Evolutionary conservation across 495 filamentous ascomycete species (phyloP).

Genomic region (Talaromyces thailandensis): DNA sequence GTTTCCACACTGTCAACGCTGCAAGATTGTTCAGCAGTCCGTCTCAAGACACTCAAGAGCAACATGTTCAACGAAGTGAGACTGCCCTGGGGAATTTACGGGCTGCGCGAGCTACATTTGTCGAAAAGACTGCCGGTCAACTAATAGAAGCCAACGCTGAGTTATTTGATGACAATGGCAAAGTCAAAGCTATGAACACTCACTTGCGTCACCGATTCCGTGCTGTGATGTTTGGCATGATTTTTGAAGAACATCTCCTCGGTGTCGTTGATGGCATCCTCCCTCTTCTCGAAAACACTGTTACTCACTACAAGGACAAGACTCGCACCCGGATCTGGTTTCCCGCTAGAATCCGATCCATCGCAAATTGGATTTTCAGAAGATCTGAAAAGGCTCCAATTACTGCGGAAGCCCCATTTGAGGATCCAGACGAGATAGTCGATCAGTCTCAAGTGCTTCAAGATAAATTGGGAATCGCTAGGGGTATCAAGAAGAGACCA

Average conservation of each 20-base stretch:
- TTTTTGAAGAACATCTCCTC: conserved; percentile 23
- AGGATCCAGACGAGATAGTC: conserved; percentile 11
- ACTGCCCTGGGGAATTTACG: conserved; percentile 12
- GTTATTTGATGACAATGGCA: conserved; percentile 19
- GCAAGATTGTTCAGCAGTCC: conserved; percentile 17
- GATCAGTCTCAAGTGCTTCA: conserved; percentile 14
- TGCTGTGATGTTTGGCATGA: conserved; percentile 17
- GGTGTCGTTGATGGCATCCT: conserved; percentile 12
- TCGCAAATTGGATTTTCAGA: conserved; percentile 10
- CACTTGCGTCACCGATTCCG: conserved; percentile 5
- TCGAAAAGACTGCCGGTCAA: conserved; percentile 16
- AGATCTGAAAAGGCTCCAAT: conserved; percentile 9
- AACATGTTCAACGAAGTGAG: conserved; percentile 10
- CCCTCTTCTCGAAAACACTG: conserved; percentile 7
- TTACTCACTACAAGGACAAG: conserved; percentile 6
- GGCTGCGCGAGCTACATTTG: conserved; percentile 12
- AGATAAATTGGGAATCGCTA: conserved; percentile 14
- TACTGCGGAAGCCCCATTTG: not conserved
- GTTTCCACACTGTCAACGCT: conserved; percentile 17
- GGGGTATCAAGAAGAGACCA: conserved; percentile 10
- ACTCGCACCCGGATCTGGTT: conserved; percentile 11
- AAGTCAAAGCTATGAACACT: conserved; percentile 9
- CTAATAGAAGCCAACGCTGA: conserved; percentile 16
- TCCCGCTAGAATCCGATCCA: conserved; percentile 9
- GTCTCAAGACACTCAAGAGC: conserved; percentile 12